Base-by-base conservation (phyloP, 1,139 yeast species). In the Starmera stellimalicola region DNA sequence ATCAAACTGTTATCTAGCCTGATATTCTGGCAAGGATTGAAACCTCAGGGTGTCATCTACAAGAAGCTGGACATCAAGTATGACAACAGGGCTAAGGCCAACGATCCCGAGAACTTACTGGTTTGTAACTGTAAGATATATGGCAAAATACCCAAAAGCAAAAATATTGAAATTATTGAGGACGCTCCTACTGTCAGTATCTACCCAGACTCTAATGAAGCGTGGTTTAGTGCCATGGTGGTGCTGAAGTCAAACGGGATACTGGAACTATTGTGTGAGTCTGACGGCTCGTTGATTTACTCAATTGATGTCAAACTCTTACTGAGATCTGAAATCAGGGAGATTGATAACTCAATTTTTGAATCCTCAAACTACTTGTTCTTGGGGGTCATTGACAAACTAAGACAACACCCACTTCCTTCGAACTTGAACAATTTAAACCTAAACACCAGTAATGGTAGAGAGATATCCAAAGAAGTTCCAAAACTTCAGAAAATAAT, bases 211-310 rank as follows among this genome's bases (percentile, higher is more conserved):
- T 40, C 58, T 1, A 58, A 60, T 17, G 80, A 75, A 43, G 75
- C 75, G 3, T 84, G 95, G 95, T 79, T 78, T 47, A 70, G 68
- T 33, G 77, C 84, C 2, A 77, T 77, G 72, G 94, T 91, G 1
- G 78, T 77, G 9, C 54, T 84, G 33, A 74, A 72, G 44, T 70
- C 79, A 3, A 65, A 74, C 45, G 95, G 95, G 6, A 51, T 63
- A 7, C 61, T 85, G 36, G 75, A 79, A 45, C 54, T 84, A 29
- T 58, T 79, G 25, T 61, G 73, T 26, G 87, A 79, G 48, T 62
- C 68, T 33, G 87, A 81, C 52, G 87, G 91, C 1, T 63, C 77
- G 2, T 47, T 73, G n/a, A 55, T 82, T 2, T 79, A 76, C 49
- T 63, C 80, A 1, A 57, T 83, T 11, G 77, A 83, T 50, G 57